phyloP scores from a whole-genome alignment of 2,329 filamentous ascomycete species.

The Phaeomoniella chlamydospora region DNA sequence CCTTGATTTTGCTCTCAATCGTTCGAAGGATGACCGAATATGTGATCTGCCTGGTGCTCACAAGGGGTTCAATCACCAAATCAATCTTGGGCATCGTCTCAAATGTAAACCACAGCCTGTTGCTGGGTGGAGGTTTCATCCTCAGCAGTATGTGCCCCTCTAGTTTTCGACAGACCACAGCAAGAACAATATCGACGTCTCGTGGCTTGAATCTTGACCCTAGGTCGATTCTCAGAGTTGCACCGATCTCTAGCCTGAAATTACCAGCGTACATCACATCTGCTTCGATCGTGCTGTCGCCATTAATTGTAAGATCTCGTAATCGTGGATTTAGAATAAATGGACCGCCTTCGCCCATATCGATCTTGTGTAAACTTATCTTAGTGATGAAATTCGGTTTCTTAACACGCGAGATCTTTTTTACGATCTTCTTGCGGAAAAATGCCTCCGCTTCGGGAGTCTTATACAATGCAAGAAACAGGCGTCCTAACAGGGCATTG shows the following conservation, averaged over 20 bases:
- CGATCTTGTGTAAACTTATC: slow-evolving; percentile 67
- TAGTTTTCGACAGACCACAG: slow-evolving; percentile 69
- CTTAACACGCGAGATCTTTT: slow-evolving; percentile 89
- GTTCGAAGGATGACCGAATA: slow-evolving; percentile 83
- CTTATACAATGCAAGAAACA: slow-evolving; percentile 80
- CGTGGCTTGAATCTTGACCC: slow-evolving; percentile 77
- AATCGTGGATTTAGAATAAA: slow-evolving; percentile 79
- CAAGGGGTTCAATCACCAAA: slow-evolving; percentile 86
- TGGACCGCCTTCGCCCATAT: slow-evolving; percentile 75
- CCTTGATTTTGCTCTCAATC: slow-evolving; percentile 88
- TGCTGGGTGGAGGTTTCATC: slow-evolving; percentile 89
- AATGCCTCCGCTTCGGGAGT: slow-evolving; percentile 68
- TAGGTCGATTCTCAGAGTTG: slow-evolving; percentile 84
- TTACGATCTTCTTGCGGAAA: slow-evolving; percentile 74
- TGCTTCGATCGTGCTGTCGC: slow-evolving; percentile 73
- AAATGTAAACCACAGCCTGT: slow-evolving; percentile 91
- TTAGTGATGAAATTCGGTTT: slow-evolving; percentile 81
- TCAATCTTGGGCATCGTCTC: slow-evolving; percentile 89
- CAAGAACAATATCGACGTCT: slow-evolving; percentile 78
- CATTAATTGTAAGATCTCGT: slow-evolving; percentile 80
- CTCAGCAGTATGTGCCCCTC: slow-evolving; percentile 75
- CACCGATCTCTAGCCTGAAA: slow-evolving; percentile 76
- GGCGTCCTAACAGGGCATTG: slow-evolving; percentile 74
- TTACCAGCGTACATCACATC: slow-evolving; percentile 83
- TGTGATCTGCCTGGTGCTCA: slow-evolving; percentile 88